phyloP scores from a whole-genome alignment of 192 early-diverging fungal genomes.

The Obelidium mucronatum region DNA sequence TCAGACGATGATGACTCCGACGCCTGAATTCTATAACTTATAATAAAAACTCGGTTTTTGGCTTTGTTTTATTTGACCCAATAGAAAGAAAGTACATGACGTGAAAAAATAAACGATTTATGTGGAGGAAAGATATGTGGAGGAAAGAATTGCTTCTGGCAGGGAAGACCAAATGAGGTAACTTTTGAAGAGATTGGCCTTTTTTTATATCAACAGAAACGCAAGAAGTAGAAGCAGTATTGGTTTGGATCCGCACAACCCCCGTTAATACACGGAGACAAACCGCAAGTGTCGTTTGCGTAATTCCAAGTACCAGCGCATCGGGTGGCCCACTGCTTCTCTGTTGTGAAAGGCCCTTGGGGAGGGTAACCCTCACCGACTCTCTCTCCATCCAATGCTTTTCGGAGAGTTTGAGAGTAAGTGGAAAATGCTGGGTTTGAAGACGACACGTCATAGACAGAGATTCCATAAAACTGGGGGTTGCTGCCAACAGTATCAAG shows the following conservation, averaged over 20 bases:
- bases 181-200: too few species aligned
- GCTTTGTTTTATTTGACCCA: too few species aligned
- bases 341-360: constrained; percentile 7
- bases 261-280: background rate
- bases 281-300: constrained; percentile 3
- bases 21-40: too few species aligned
- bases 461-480: constrained; percentile 14
- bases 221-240: background rate
- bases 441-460: constrained; percentile 28
- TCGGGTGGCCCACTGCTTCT: constrained; percentile 1
- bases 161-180: too few species aligned
- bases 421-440: background rate
- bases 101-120: too few species aligned
- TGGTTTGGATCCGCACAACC: background rate
- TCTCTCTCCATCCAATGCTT: constrained; percentile 14
- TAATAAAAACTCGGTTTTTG: too few species aligned
- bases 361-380: constrained; percentile 17
- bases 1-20: constrained; percentile 33
- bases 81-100: too few species aligned
- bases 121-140: too few species aligned
- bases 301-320: constrained; percentile 27
- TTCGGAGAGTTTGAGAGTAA: constrained; percentile 9
- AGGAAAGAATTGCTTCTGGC: too few species aligned
- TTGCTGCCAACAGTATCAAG: constrained; percentile 1
- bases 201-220: background rate